Base-by-base conservation (phyloP, 2,329 filamentous ascomycete species). In the Colletotrichum euphorbiae region DNA sequence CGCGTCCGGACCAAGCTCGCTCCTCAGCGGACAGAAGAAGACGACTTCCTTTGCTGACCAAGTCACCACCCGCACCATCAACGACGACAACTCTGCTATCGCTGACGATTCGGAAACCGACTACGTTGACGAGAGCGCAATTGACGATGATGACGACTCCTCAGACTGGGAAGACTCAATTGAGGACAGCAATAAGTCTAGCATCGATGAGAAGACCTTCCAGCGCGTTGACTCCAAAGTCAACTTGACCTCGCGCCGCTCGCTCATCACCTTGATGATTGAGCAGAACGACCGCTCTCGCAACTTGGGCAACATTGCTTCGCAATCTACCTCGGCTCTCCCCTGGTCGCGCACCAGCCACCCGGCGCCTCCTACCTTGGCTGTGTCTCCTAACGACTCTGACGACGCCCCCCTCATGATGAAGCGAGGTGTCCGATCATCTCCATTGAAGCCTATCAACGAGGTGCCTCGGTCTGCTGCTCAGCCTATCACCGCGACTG, bases 241-340 rank as follows among this genome's bases (percentile, higher is more conserved):
- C 7, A 93, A 97, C 75, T 84, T 98, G 28, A 91, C 92, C 2
- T 97, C 95, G 1, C 90, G 93, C 55, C 91, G 92, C 57, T 98
- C 95, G 2, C 87, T 98, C 45, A 91, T 99, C 72, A 98, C 94
- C 1, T 90, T 95, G 59, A 91, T 95, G 85, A 89, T 99, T 77
- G 91, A 84, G 8, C 90, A 84, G 12, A 90, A 97, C 76, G 91
- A 89, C 71, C 90, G 92, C 57, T 87, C 90, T 54, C 85, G 84
- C 75, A 90, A 84, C 61, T 85, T 95, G n/a, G 87, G 89, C 70
- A 90, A 90, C 76, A 87, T 85, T 59, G 90, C 90, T 24, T 80
- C 90, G 80, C 81, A 91, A 83, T 82, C 90, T 77, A 79, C 93
- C 78, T 81, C 94, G 81, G 78, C 94, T 82, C 79, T 94, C 81